These are phyloP conservation scores for Eucalyptus pumila DNA, from an alignment of 345 rosid species.

Conservation along the genomic window DNA sequence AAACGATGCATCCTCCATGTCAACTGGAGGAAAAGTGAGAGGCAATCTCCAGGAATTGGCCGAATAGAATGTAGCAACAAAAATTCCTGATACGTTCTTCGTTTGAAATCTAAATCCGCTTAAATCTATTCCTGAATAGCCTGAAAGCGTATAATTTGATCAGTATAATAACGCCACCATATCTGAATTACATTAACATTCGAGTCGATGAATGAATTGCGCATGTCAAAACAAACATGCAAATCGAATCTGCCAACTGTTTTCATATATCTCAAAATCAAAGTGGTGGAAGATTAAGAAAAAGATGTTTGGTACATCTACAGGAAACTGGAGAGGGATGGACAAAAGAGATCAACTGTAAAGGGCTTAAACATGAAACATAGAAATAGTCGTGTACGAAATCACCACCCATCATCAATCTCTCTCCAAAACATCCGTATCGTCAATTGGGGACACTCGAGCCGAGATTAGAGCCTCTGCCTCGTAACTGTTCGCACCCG, in stretches of 20 bases:
- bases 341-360: neutral
- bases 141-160: neutral
- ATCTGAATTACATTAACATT: neutral
- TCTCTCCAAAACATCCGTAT: neutral
- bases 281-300: neutral
- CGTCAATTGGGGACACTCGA: neutral
- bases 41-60: neutral
- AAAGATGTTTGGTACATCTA: neutral
- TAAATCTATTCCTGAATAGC: neutral
- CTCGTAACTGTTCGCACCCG: neutral
- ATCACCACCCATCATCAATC: neutral
- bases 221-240: neutral
- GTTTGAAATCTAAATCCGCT: neutral
- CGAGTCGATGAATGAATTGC: neutral
- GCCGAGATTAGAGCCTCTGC: neutral
- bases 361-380: neutral
- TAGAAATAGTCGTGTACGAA: neutral
- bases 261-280: neutral
- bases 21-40: neutral
- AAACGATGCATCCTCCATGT: neutral
- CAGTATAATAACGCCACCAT: neutral
- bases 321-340: neutral
- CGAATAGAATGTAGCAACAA: neutral
- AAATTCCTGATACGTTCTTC: neutral
- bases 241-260: neutral